Evolutionary conservation across 2,329 filamentous ascomycete genomes (phyloP).

Genomic region (Talaromyces islandicus): DNA sequence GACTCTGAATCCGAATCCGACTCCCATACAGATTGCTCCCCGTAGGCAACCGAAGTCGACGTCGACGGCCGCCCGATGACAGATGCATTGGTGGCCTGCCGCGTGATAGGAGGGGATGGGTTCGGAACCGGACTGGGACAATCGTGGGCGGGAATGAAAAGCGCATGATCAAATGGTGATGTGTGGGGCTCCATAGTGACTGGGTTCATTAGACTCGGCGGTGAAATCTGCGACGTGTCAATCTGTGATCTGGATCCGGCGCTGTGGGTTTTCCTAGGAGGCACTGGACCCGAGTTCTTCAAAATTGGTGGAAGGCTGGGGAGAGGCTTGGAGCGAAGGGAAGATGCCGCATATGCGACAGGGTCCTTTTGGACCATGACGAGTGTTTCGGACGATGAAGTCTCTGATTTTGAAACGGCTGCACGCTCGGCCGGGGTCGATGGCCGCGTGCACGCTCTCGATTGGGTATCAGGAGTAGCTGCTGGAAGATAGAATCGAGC

Average conservation of each 20-base stretch:
- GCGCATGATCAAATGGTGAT: constrained; percentile 32
- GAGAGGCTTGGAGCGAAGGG: constrained; percentile 25
- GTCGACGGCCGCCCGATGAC: constrained; percentile 26
- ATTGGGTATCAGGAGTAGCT: constrained; percentile 11
- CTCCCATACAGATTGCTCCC: constrained; percentile 36
- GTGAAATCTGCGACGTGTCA: constrained; percentile 34
- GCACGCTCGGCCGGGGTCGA: constrained; percentile 16
- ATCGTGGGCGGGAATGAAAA: constrained; percentile 36
- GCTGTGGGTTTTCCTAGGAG: constrained; percentile 19
- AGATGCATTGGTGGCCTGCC: constrained; percentile 22
- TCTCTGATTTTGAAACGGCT: constrained; percentile 17
- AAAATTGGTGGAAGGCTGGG: constrained; percentile 25
- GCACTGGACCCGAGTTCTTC: constrained; percentile 15
- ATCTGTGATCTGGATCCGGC: constrained; percentile 23
- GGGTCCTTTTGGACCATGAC: constrained; percentile 24
- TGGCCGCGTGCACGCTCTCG: constrained; percentile 16
- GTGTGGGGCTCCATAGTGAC: constrained; percentile 34
- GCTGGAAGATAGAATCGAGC: constrained; percentile 20
- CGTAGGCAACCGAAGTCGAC: constrained; percentile 26
- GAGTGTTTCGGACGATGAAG: constrained; percentile 22
- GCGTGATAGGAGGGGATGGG: constrained; percentile 25
- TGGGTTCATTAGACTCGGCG: constrained; percentile 31
- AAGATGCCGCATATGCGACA: constrained; percentile 19
- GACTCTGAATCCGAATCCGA: constrained; percentile 34
- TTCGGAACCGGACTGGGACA: constrained; percentile 29